These are phyloP conservation scores for Rugonectria rugulosa DNA, from an alignment of 2,329 filamentous ascomycete genomes.

Conservation along the genomic window DNA sequence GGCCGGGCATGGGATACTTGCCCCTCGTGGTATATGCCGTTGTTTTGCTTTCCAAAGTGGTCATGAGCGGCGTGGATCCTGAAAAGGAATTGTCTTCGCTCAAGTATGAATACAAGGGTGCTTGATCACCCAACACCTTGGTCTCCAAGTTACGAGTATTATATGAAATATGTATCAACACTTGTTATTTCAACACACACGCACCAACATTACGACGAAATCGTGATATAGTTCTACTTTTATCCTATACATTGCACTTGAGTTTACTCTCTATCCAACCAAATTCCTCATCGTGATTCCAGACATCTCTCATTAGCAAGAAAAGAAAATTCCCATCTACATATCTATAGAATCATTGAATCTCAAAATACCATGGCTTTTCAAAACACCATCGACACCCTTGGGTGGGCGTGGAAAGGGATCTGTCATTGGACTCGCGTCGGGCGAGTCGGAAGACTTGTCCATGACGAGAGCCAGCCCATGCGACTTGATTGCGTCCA, in stretches of 20 bases:
- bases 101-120: constrained; percentile 73
- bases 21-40: constrained; percentile 67
- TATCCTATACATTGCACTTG: constrained; percentile 21
- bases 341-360: constrained; percentile 93
- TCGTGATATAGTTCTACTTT: background rate
- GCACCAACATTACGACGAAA: background rate
- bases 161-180: background rate
- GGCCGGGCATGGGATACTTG: constrained; percentile 57
- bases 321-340: constrained; percentile 49
- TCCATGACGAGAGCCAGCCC: constrained; percentile 93
- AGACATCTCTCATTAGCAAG: constrained; percentile 33
- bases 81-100: constrained; percentile 68
- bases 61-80: constrained; percentile 74
- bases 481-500: constrained; percentile 93
- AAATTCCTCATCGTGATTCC: constrained; percentile 22
- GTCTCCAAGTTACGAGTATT: too few species aligned
- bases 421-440: constrained; percentile 51
- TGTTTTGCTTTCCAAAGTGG: constrained; percentile 66
- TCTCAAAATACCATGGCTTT: constrained; percentile 83
- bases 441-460: constrained; percentile 68
- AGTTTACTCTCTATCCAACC: constrained; percentile 25
- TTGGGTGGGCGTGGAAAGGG: constrained; percentile 71
- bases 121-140: constrained; percentile 48
- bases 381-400: constrained; percentile 87
- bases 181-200: background rate